Conservation (phyloP, 148 eudicot genomes). For the Fagopyrum homotropicum region DNA sequence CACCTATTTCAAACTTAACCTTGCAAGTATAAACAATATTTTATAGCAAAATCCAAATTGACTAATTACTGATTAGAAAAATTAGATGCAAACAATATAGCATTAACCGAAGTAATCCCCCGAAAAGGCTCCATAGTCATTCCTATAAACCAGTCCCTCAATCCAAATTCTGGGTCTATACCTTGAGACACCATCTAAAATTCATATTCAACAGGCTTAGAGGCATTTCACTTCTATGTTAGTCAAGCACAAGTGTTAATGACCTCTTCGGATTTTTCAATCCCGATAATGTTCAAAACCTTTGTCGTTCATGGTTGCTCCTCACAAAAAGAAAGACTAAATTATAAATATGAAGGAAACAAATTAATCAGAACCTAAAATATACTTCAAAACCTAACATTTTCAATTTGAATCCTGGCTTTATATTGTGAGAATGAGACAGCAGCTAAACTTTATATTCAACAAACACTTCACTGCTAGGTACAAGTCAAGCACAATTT, state of each 20-base stretch:
- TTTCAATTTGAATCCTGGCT: not conserved
- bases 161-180: not conserved
- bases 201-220: not conserved
- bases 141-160: not conserved
- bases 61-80: not conserved
- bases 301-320: not conserved
- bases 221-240: not conserved
- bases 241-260: not conserved
- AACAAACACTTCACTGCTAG: not conserved
- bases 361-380: no score
- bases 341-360: no score
- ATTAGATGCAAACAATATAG: not conserved
- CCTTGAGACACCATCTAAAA: not conserved
- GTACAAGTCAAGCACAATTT: not conserved
- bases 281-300: constrained; percentile 2
- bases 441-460: not conserved
- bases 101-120: not conserved
- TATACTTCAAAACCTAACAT: no score
- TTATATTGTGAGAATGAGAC: not conserved
- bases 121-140: not conserved
- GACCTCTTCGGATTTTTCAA: not conserved
- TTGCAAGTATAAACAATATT: not conserved
- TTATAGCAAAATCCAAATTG: not conserved
- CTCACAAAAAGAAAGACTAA: no score
- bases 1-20: not conserved